These are phyloP conservation scores for Urostyla sp. DNA, from an alignment of 73 alveolate genomes.

Conservation along the genomic window DNA sequence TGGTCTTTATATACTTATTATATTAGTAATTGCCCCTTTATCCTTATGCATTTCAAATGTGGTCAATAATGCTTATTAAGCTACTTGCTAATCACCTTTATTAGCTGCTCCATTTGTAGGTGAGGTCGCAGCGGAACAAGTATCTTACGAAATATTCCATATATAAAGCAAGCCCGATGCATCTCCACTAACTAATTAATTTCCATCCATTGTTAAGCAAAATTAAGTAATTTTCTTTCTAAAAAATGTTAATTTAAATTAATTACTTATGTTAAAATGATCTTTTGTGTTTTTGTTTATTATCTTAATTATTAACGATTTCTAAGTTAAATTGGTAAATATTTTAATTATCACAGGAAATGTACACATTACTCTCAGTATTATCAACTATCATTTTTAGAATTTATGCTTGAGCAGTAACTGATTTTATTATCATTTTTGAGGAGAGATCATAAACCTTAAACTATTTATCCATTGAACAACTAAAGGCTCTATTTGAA, in stretches of 20 bases:
- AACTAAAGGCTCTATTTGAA: slow-evolving; percentile 23
- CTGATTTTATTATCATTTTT: background rate
- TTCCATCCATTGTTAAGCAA: slow-evolving; percentile 44
- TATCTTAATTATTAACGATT: background rate
- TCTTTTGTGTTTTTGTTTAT: slow-evolving; percentile 18
- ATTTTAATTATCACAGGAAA: slow-evolving; percentile 46
- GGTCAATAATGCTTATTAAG: background rate
- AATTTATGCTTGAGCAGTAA: slow-evolving; percentile 9
- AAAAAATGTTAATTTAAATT: background rate
- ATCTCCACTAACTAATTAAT: slow-evolving; percentile 43
- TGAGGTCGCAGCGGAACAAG: background rate
- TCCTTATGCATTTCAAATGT: slow-evolving; percentile 47
- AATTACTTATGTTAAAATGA: slow-evolving; percentile 26
- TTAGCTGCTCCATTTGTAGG: slow-evolving; percentile 1
- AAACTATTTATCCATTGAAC: slow-evolving; percentile 27
- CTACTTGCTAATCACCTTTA: background rate
- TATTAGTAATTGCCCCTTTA: slow-evolving; percentile 50
- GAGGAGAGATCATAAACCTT: slow-evolving; percentile 49
- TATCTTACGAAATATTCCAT: slow-evolving; percentile 40
- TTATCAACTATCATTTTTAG: slow-evolving; percentile 15
- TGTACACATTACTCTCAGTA: slow-evolving; percentile 25
- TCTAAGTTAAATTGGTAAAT: slow-evolving; percentile 29
- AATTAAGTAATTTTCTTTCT: slow-evolving; percentile 44
- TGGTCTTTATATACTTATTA: slow-evolving; percentile 43
- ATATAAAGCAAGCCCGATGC: slow-evolving; percentile 29